phyloP scores from a whole-genome alignment of 208 protist species.

The Acanthamoeba culbertsoni region DNA sequence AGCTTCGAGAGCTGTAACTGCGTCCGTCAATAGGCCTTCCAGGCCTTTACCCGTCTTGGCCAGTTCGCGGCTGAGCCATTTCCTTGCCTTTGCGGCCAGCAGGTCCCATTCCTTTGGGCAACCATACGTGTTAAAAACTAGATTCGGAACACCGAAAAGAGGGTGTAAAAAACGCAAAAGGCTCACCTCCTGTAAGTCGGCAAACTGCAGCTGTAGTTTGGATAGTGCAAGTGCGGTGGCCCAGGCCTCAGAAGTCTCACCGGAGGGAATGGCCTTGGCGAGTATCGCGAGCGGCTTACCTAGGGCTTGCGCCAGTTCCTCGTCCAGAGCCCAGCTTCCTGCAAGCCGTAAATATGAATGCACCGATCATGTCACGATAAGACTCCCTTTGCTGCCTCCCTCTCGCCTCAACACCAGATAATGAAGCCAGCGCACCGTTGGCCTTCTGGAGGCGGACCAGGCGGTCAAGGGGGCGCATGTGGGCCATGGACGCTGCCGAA shows the following conservation, averaged over 20 bases:
- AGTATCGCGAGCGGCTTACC: not conserved
- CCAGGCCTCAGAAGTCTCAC: not conserved
- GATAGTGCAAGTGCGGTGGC: not conserved
- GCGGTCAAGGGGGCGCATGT: conserved; percentile 19
- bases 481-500: not conserved
- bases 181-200: not conserved
- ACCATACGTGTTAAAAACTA: not conserved
- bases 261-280: not conserved
- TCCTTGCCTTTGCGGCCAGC: not conserved
- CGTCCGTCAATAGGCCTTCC: no score
- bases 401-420: not conserved
- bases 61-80: not conserved
- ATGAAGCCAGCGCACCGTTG: not conserved
- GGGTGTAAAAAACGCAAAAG: not conserved
- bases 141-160: not conserved
- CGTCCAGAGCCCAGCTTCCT: not conserved
- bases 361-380: not conserved
- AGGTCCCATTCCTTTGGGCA: not conserved
- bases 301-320: not conserved
- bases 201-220: not conserved
- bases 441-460: not conserved
- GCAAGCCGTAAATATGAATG: not conserved
- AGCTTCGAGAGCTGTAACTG: no score
- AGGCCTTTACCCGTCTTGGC: no score
- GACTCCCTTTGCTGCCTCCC: no score